These are phyloP conservation scores for Thielaviopsis cerberus DNA, from an alignment of 2,329 filamentous ascomycete genomes.

Conservation along the genomic window DNA sequence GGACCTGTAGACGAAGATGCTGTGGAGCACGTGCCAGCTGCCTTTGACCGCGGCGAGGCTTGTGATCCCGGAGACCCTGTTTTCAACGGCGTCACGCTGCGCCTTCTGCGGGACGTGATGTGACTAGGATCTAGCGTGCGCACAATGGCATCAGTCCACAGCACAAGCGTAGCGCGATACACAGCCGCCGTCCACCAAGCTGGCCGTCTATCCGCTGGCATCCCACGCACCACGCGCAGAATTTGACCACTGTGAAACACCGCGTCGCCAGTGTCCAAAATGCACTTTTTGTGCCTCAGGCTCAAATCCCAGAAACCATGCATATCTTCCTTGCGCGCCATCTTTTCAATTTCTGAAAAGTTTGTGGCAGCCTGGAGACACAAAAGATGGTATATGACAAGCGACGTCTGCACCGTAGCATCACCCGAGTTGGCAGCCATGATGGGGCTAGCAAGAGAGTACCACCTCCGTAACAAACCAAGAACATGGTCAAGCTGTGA, in stretches of 20 bases:
- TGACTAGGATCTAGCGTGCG: background rate
- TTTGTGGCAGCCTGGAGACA: conserved; percentile 49
- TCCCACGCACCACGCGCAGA: conserved; percentile 38
- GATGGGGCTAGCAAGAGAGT: conserved; percentile 40
- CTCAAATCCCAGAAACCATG: conserved; percentile 37
- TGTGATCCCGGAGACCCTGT: conserved; percentile 4
- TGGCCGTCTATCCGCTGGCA: conserved; percentile 41
- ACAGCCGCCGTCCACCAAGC: conserved; percentile 55
- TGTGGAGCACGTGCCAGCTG: background rate
- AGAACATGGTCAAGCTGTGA: conserved; percentile 46
- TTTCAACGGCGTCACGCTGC: background rate
- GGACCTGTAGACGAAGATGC: background rate
- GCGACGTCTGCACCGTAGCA: conserved; percentile 41
- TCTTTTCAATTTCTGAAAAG: conserved; percentile 47
- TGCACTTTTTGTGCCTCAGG: conserved; percentile 41
- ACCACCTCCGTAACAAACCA: conserved; percentile 45
- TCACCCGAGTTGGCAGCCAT: conserved; percentile 37
- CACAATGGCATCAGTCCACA: conserved; percentile 41
- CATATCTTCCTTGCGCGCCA: conserved; percentile 37
- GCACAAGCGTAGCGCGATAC: conserved; percentile 45
- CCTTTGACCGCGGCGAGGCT: background rate
- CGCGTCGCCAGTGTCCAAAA: conserved; percentile 43
- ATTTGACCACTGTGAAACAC: conserved; percentile 52
- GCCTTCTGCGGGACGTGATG: background rate
- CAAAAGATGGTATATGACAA: conserved; percentile 53